These are phyloP conservation scores for Ceratocystiopsis sp. DNA, from an alignment of 2,329 filamentous ascomycete genomes.

Conservation along the genomic window DNA sequence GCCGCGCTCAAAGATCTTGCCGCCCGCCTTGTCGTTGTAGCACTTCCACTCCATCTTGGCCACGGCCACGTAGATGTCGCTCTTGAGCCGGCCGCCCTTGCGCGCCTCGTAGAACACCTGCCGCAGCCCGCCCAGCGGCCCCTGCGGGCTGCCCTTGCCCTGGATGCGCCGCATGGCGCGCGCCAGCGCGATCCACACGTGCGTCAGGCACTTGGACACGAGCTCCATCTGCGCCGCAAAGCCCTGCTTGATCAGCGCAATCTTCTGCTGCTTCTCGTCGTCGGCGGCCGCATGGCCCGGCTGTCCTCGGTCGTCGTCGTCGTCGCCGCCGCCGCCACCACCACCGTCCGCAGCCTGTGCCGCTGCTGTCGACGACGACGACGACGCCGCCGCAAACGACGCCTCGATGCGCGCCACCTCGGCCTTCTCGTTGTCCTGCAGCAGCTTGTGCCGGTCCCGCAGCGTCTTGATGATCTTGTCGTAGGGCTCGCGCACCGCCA, in stretches of 20 bases:
- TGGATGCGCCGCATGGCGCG: slow-evolving; percentile 88
- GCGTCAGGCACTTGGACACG: slow-evolving; percentile 73
- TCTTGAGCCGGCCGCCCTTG: slow-evolving; percentile 71
- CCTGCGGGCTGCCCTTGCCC: slow-evolving; percentile 54
- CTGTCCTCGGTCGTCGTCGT: slow-evolving; percentile 31
- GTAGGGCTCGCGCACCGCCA: slow-evolving; percentile 67
- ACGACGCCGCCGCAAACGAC: slow-evolving; percentile 18
- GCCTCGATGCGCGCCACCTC: slow-evolving; percentile 42
- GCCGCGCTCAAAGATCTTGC: slow-evolving; percentile 90
- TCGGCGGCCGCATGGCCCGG: slow-evolving; percentile 22
- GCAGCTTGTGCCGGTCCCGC: slow-evolving; percentile 68
- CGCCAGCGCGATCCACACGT: slow-evolving; percentile 88
- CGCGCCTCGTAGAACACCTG: slow-evolving; percentile 82
- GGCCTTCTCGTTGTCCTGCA: slow-evolving; percentile 44
- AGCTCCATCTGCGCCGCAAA: slow-evolving; percentile 57
- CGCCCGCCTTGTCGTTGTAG: slow-evolving; percentile 83
- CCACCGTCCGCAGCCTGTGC: slow-evolving; percentile 13
- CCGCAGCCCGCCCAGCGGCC: slow-evolving; percentile 49
- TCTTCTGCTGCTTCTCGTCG: slow-evolving; percentile 37
- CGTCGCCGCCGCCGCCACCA: slow-evolving; percentile 13
- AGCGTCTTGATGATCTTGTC: slow-evolving; percentile 69
- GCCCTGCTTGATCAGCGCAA: slow-evolving; percentile 44
- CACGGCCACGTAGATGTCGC: slow-evolving; percentile 86
- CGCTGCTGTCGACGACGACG: slow-evolving; percentile 6
- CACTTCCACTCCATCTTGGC: slow-evolving; percentile 89